Evolutionary conservation across 2,329 filamentous ascomycete genomes (phyloP).

Genomic region (Penicillium glabrum): DNA sequence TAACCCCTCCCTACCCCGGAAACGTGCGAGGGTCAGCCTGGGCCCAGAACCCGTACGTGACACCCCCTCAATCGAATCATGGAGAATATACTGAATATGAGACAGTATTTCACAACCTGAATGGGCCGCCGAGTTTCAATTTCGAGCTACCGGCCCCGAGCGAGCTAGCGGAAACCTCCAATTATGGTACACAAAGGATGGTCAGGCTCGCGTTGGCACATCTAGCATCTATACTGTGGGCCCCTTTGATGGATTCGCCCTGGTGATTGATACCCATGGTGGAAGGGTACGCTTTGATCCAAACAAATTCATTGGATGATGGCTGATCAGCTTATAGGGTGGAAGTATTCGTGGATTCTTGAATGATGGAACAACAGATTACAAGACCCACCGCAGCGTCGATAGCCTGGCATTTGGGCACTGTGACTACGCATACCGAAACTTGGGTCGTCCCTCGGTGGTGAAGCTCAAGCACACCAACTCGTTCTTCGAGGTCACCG

Average conservation of each 20-base stretch:
- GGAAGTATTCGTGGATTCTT: conserved; percentile 89
- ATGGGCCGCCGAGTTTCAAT: conserved; percentile 84
- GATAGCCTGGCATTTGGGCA: conserved; percentile 90
- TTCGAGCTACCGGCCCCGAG: conserved; percentile 83
- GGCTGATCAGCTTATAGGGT: conserved; percentile 42
- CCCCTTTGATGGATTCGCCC: conserved; percentile 83
- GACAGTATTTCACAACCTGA: conserved; percentile 53
- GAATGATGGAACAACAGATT: conserved; percentile 85
- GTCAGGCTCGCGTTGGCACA: conserved; percentile 63
- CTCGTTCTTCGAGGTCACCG: conserved; percentile 69
- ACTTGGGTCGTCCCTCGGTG: conserved; percentile 79
- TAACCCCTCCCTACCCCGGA: conserved; percentile 85
- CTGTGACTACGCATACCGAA: conserved; percentile 87
- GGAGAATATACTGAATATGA: conserved; percentile 9
- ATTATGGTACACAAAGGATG: conserved; percentile 81
- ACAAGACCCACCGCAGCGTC: conserved; percentile 70
- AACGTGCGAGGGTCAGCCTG: conserved; percentile 82
- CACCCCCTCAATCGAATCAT: background rate
- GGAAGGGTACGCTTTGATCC: conserved; percentile 52
- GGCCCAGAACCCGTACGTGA: conserved; percentile 59
- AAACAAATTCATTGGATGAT: background rate
- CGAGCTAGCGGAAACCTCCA: conserved; percentile 85
- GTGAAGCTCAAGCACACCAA: conserved; percentile 71
- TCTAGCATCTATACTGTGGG: conserved; percentile 81
- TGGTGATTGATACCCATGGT: conserved; percentile 82